Evolutionary conservation across 495 filamentous ascomycete genomes (phyloP), one percentile per base, ranked within the genome.

Genomic region (Tuber indicum): DNA sequence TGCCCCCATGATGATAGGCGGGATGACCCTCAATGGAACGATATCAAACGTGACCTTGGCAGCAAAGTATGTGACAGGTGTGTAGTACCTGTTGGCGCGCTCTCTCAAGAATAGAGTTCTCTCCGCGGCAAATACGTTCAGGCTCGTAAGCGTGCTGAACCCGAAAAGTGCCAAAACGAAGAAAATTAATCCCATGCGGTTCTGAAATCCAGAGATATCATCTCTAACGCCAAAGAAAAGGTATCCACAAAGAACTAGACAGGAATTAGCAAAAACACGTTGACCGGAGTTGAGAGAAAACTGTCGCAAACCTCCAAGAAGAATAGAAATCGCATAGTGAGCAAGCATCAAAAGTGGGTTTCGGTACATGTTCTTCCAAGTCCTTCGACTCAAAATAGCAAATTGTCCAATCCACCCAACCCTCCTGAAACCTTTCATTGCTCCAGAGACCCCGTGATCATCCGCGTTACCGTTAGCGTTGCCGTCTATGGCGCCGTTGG

Each of bases 321-420:
- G 86, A 78, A 99, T 98, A 36, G 96, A 93, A 79, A 98, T 98
- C n/a, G 94, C 95, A 84, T 99, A 99, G 86, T 99, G 96, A 0
- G 96, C 97, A 71, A 99, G 88, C 96, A 99, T 99, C 70, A 99
- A 86, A 90, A 98, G 94, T 26, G 96, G 96, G 84, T 99, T 98
- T 58, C 96, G 91, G 86, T 99, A 98, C 4, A 99, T 90, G 81
- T 99, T 99, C 77, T 91, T 92, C 96, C 96, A 98, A 0, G 96
- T 99, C 44, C 96, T 90, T 80, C 90, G 88, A 10, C 94, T 96
- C 41, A 99, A 87, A 80, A 99, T 97, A 45, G 89, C 82, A 84
- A 98, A 98, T 83, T 99, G 96, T 44, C 92, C 87, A 17, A 88
- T 74, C 76, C 91, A 90, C 39, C 96, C 90, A 76, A 97, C 85